phyloP scores from a whole-genome alignment of 495 filamentous ascomycete species.

The Penicillium chermesinum region DNA sequence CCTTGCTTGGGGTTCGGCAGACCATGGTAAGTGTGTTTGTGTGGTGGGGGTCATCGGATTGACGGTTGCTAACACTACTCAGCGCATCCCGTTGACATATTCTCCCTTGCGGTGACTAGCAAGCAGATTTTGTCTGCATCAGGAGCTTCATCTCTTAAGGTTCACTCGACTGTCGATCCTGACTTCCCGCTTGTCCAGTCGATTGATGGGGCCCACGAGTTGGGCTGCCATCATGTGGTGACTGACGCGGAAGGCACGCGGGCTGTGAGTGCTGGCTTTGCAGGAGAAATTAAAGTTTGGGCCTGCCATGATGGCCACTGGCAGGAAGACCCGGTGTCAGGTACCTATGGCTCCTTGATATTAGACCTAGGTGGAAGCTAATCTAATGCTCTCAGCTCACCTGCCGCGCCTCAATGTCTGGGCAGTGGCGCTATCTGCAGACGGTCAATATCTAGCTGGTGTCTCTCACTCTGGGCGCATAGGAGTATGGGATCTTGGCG shows the following conservation, averaged over 20 bases:
- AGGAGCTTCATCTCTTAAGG: slow-evolving; percentile 70
- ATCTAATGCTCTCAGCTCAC: slow-evolving; percentile 9
- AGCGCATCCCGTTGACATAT: slow-evolving; percentile 89
- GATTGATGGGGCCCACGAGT: slow-evolving; percentile 67
- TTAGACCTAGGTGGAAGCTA: slow-evolving; percentile 2
- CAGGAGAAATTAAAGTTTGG: slow-evolving; percentile 82
- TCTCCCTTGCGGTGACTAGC: slow-evolving; percentile 76
- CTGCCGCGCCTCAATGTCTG: slow-evolving; percentile 56
- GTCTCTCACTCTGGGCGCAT: slow-evolving; percentile 80
- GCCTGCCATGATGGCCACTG: slow-evolving; percentile 46
- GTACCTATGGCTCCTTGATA: slow-evolving; percentile 23
- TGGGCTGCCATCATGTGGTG: slow-evolving; percentile 84
- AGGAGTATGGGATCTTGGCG: slow-evolving; percentile 75
- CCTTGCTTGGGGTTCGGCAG: slow-evolving; percentile 81
- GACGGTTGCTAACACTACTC: slow-evolving; percentile 29
- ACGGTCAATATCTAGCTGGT: slow-evolving; percentile 76
- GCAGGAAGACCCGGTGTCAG: slow-evolving; percentile 47
- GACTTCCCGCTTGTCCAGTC: slow-evolving; percentile 73
- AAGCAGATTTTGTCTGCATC: slow-evolving; percentile 73
- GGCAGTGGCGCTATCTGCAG: slow-evolving; percentile 77
- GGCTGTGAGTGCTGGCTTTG: slow-evolving; percentile 81
- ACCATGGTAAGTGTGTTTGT: slow-evolving; percentile 61
- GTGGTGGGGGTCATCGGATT: slow-evolving; percentile 6
- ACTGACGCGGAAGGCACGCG: slow-evolving; percentile 62
- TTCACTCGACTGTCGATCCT: slow-evolving; percentile 65